These are phyloP conservation scores for Chimonanthus praecox DNA, from an alignment of 164 flowering plant species.

Conservation along the genomic window DNA sequence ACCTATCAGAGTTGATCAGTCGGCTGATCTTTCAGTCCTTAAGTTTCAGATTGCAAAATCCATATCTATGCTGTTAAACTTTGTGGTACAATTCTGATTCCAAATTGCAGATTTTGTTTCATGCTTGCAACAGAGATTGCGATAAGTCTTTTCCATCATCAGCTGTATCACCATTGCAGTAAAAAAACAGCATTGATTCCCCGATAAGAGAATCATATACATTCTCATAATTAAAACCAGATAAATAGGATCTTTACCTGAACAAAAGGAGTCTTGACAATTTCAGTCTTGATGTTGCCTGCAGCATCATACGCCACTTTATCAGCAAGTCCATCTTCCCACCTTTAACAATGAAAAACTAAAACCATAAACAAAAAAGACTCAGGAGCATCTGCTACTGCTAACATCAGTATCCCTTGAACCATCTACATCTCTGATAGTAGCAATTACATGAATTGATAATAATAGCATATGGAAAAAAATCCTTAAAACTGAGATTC, in stretches of 20 bases:
- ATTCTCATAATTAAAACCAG: neutral
- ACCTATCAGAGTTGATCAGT: neutral
- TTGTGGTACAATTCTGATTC: neutral
- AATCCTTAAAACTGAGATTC: no score
- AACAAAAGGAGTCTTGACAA: conserved; percentile 80
- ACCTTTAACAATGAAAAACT: conserved; percentile 37
- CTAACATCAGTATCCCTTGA: no score
- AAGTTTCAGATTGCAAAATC: neutral
- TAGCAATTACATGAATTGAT: neutral
- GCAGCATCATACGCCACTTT: conserved; percentile 57
- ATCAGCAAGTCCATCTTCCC: conserved; percentile 81
- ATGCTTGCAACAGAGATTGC: neutral
- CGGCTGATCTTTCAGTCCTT: neutral
- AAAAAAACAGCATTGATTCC: neutral
- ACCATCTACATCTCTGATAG: no score
- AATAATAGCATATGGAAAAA: neutral
- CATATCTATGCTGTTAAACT: neutral
- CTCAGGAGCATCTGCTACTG: neutral
- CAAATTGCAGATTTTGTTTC: neutral
- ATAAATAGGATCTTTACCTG: conserved; percentile 49
- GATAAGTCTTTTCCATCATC: neutral
- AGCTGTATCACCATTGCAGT: neutral
- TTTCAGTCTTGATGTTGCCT: conserved; percentile 66
- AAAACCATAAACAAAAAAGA: neutral
- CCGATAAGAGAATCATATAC: neutral